Evolutionary conservation across 305 asterid species (phyloP).

Genomic region (Stenogyne calaminthoides): DNA sequence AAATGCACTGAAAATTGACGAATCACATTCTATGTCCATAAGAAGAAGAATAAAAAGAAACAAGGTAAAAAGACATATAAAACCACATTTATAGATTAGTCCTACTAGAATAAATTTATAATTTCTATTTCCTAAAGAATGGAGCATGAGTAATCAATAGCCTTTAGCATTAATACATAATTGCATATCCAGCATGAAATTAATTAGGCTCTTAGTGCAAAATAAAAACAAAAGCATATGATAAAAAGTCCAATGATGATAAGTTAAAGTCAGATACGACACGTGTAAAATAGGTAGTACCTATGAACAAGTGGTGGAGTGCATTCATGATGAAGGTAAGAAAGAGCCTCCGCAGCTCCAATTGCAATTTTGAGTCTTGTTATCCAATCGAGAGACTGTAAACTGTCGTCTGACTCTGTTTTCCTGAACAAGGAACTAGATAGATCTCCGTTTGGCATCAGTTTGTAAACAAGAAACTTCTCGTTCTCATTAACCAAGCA

Average conservation of each 20-base stretch:
- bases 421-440: constrained; percentile 63
- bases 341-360: constrained; percentile 70
- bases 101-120: not conserved
- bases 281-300: constrained; percentile 38
- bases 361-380: constrained; percentile 59
- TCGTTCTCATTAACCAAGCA: constrained; percentile 85
- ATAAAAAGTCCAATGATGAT: constrained; percentile 40
- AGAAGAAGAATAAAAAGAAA: not conserved
- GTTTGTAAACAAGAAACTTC: constrained; percentile 62
- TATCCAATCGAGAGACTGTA: constrained; percentile 63
- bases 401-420: constrained; percentile 40
- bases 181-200: constrained; percentile 9
- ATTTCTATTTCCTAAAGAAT: not conserved
- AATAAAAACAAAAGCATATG: constrained; percentile 6
- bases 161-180: not conserved
- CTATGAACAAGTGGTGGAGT: constrained; percentile 70
- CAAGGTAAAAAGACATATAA: not conserved
- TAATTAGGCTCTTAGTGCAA: constrained; percentile 13
- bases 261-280: constrained; percentile 36
- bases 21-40: not conserved
- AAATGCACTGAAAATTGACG: not conserved
- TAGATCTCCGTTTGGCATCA: constrained; percentile 56
- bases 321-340: constrained; percentile 65
- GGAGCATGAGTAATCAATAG: not conserved
- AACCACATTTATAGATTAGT: not conserved